Conservation (phyloP, 169 alveolate species). For the Besnoitia besnoiti region DNA sequence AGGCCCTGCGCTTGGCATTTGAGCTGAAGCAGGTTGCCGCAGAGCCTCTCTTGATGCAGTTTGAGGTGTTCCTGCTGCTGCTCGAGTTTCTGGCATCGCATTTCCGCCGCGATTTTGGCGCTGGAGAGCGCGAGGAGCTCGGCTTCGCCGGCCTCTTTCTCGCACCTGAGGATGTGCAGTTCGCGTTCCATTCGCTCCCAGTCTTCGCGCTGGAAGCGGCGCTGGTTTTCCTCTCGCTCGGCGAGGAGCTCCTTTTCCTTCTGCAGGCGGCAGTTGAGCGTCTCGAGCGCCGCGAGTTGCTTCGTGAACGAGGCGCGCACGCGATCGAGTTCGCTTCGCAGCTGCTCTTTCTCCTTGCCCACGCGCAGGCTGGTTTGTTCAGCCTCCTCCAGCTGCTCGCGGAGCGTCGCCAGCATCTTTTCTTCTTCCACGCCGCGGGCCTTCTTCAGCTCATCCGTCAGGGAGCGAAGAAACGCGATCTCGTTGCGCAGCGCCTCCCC, state of each 20-base stretch:
- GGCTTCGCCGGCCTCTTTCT: not conserved
- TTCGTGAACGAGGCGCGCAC: constrained; percentile 9
- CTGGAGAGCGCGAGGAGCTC: constrained; percentile 2
- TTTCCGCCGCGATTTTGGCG: constrained; percentile 13
- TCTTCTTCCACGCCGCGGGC: not conserved
- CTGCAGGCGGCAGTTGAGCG: not conserved
- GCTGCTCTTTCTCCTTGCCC: not conserved
- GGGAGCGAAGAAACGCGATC: constrained; percentile 8
- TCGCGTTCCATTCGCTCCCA: not conserved
- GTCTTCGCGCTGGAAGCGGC: constrained; percentile 21
- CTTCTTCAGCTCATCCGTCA: constrained; percentile 4
- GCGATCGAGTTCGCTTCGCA: constrained; percentile 25
- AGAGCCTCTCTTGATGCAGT: not conserved
- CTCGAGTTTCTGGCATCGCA: not conserved
- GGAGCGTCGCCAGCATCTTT: not conserved
- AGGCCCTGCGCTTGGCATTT: not conserved
- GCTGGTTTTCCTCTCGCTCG: not conserved
- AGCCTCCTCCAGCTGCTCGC: not conserved
- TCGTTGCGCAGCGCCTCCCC: constrained; percentile 37
- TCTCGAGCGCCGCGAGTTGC: constrained; percentile 31
- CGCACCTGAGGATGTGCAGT: not conserved
- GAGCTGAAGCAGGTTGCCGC: not conserved
- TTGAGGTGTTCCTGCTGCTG: constrained; percentile 4
- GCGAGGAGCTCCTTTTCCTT: not conserved
- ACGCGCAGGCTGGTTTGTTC: not conserved